Evolutionary conservation across 108 stramenopile genomes (phyloP).

Genomic region (Nitzschia sp.): DNA sequence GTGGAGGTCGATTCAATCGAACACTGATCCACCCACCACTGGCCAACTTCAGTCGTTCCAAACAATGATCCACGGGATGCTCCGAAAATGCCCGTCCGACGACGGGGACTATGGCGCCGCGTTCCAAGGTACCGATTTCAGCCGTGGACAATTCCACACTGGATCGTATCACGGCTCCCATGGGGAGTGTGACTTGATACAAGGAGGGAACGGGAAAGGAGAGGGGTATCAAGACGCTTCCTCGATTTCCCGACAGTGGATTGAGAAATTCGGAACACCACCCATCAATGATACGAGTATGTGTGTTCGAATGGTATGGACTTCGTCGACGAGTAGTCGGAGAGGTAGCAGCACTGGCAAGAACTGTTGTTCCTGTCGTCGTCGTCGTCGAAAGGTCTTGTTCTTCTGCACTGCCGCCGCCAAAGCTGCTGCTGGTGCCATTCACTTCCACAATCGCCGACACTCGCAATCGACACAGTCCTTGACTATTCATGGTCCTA

Average conservation of each 20-base stretch:
- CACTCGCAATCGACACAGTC: conserved; percentile 64
- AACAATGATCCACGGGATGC: conserved; percentile 74
- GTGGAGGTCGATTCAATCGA: conserved; percentile 50
- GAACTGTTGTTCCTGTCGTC: background rate
- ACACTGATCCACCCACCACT: conserved; percentile 81
- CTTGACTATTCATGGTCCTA: conserved; percentile 72
- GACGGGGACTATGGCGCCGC: conserved; percentile 54
- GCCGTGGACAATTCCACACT: conserved; percentile 75
- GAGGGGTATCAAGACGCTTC: conserved; percentile 68
- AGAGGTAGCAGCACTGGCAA: background rate
- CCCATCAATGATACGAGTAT: conserved; percentile 37
- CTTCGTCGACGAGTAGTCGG: background rate
- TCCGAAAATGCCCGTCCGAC: conserved; percentile 70
- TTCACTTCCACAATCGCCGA: conserved; percentile 15
- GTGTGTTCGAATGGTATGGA: background rate
- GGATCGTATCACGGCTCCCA: conserved; percentile 69
- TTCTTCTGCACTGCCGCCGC: background rate
- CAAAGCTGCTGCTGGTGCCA: no score
- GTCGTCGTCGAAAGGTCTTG: background rate
- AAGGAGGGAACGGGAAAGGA: conserved; percentile 65
- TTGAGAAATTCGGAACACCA: conserved; percentile 90
- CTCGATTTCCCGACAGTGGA: conserved; percentile 81
- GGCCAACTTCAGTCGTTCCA: conserved; percentile 79
- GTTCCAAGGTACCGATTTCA: conserved; percentile 53
- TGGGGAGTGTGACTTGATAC: conserved; percentile 50